Evolutionary conservation across 2,329 filamentous ascomycete species (phyloP).

Genomic region (Pseudogymnoascus destructans): DNA sequence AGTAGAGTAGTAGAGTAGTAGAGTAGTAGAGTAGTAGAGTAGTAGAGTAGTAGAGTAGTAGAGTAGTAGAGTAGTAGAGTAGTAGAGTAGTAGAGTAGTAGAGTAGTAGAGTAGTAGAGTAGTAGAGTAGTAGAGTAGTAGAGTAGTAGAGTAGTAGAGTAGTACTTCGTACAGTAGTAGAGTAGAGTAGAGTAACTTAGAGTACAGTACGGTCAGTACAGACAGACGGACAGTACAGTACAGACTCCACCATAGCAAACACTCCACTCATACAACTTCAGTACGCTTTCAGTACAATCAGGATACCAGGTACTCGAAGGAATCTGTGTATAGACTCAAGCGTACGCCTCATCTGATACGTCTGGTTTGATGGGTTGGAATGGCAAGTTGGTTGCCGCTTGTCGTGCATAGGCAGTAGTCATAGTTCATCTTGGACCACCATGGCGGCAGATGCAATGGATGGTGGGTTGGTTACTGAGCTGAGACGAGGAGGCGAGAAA

Average conservation of each 20-base stretch:
- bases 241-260: neutral
- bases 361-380: too few species aligned
- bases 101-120: neutral
- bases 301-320: neutral
- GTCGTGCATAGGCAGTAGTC: neutral
- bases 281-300: neutral
- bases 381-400: too few species aligned
- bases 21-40: neutral
- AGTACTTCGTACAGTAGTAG: too few species aligned
- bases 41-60: neutral
- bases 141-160: neutral
- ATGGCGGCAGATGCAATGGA: neutral
- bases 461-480: neutral
- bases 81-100: neutral
- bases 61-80: neutral
- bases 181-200: neutral
- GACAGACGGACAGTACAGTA: neutral
- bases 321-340: neutral
- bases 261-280: too few species aligned
- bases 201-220: too few species aligned
- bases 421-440: conserved; percentile 5
- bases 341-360: neutral
- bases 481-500: conserved; percentile 2
- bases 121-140: neutral
- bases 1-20: neutral